Conservation (phyloP, 805 yeast species). For the Candida parachauliodes region DNA sequence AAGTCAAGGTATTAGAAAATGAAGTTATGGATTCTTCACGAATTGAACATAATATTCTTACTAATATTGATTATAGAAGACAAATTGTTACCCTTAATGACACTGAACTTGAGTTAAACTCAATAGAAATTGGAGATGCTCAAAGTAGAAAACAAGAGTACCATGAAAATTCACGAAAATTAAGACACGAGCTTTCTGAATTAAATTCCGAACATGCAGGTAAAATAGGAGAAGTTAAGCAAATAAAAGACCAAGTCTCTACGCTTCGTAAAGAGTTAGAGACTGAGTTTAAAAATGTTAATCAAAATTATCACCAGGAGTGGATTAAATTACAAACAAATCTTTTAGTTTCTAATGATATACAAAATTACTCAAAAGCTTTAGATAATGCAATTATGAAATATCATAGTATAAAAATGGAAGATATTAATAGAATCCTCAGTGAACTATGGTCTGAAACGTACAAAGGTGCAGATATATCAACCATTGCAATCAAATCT, state of each 20-base stretch:
- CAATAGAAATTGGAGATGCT: constrained; percentile 54
- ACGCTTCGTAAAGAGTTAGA: constrained; percentile 55
- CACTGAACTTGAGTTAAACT: constrained; percentile 37
- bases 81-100: constrained; percentile 36
- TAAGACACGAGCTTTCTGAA: constrained; percentile 48
- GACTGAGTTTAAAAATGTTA: constrained; percentile 69
- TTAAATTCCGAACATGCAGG: constrained; percentile 67
- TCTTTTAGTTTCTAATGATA: constrained; percentile 72
- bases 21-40: constrained; percentile 54
- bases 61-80: constrained; percentile 58
- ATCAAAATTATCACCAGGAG: constrained; percentile 59
- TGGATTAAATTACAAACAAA: constrained; percentile 76
- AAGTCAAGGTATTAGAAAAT: constrained; percentile 32
- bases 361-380: constrained; percentile 77
- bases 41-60: constrained; percentile 59
- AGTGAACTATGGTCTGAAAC: constrained; percentile 94
- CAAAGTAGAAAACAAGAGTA: constrained; percentile 58
- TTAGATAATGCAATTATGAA: constrained; percentile 92
- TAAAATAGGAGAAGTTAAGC: constrained; percentile 81
- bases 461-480: constrained; percentile 93
- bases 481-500: constrained; percentile 79
- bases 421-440: constrained; percentile 80
- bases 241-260: constrained; percentile 67
- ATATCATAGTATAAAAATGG: constrained; percentile 88
- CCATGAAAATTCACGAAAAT: constrained; percentile 50